These are phyloP conservation scores for Exidia glandulosa DNA, from an alignment of 768 basidiomycete species.

Conservation along the genomic window DNA sequence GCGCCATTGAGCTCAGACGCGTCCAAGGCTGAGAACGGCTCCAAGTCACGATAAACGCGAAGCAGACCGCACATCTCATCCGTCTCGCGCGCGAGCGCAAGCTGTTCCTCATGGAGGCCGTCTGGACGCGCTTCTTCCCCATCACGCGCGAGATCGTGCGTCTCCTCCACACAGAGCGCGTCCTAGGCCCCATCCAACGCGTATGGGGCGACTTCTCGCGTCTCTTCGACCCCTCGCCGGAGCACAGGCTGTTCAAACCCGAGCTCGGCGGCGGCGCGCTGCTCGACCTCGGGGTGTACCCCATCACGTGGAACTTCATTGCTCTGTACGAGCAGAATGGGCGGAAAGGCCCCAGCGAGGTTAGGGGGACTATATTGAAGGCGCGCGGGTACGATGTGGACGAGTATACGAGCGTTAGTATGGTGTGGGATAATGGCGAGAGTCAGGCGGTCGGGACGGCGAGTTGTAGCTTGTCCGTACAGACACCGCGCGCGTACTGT, in stretches of 20 bases:
- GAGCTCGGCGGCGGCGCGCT: constrained; percentile 12
- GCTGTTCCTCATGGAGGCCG: constrained; percentile 10
- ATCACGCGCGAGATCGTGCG: constrained; percentile 2
- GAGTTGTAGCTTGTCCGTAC: constrained; percentile 2
- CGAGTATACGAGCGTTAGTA: constrained; percentile 5
- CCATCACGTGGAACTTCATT: constrained; percentile 10
- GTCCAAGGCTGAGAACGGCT: neutral
- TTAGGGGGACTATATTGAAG: constrained; percentile 4
- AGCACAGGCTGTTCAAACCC: constrained; percentile 7
- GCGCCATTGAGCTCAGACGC: neutral
- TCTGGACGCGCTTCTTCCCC: constrained; percentile 16
- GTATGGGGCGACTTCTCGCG: constrained; percentile 11
- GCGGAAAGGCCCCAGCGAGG: neutral
- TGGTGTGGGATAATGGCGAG: constrained; percentile 4
- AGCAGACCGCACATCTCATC: constrained; percentile 8
- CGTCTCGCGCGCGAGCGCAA: constrained; percentile 4
- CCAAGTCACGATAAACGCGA: constrained; percentile 12
- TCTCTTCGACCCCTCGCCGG: neutral
- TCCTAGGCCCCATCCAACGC: constrained; percentile 8
- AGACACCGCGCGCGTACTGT: neutral
- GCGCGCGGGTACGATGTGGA: constrained; percentile 6
- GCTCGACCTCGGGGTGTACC: constrained; percentile 12
- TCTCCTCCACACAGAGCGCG: constrained; percentile 5
- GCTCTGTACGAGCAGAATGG: constrained; percentile 6
- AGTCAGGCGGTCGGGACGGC: neutral